Percentiles rank a stretch among this genome's conserved stretches.
Evolutionary conservation across 2,329 filamentous ascomycete genomes (phyloP).

Genomic region (Mariannaea sp.): DNA sequence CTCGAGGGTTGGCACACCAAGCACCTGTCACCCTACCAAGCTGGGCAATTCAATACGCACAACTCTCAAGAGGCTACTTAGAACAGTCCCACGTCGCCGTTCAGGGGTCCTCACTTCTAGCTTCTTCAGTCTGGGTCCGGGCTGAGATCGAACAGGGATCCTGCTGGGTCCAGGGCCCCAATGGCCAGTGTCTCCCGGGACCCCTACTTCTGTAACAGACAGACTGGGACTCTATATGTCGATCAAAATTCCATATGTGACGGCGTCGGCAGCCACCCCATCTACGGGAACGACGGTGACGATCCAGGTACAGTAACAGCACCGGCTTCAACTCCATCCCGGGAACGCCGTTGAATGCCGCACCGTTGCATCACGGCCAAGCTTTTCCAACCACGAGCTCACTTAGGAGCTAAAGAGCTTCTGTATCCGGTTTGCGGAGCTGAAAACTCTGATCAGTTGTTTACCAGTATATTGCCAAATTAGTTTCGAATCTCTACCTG

Average conservation of each 20-base stretch:
- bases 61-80: neutral
- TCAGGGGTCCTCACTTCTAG: constrained; percentile 4
- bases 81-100: constrained; percentile 16
- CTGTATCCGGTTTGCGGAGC: constrained; percentile 1
- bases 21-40: constrained; percentile 1
- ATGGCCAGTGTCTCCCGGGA: constrained; percentile 12
- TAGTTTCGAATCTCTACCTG: too few relatives aligned
- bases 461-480: too few relatives aligned
- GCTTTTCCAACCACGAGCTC: constrained; percentile 5
- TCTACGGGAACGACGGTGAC: constrained; percentile 1
- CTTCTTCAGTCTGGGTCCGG: neutral
- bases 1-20: neutral
- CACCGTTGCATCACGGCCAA: constrained; percentile 1
- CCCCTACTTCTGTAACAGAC: constrained; percentile 8
- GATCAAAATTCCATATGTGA: constrained; percentile 28
- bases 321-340: neutral
- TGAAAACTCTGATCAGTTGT: constrained; percentile 4
- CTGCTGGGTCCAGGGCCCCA: constrained; percentile 19
- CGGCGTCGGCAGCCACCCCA: constrained; percentile 15
- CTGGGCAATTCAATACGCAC: neutral
- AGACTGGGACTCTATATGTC: constrained; percentile 14
- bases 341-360: constrained; percentile 1
- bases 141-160: too few relatives aligned
- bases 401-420: constrained; percentile 4
- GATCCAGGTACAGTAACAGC: constrained; percentile 6